These are phyloP conservation scores for Lentinula lateritia DNA, from an alignment of 768 basidiomycete species.

Conservation along the genomic window DNA sequence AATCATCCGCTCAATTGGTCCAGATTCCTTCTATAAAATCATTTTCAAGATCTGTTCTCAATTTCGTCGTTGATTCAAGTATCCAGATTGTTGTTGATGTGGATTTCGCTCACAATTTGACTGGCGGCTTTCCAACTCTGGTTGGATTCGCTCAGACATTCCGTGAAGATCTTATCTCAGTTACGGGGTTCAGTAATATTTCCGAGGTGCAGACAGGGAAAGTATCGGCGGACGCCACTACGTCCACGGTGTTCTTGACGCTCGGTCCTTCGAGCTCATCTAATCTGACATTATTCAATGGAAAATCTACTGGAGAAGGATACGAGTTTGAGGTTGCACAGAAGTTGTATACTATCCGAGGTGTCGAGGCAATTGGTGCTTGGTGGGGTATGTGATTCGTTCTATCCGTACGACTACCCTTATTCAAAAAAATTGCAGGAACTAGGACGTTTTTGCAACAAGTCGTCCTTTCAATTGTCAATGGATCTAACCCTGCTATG, in stretches of 20 bases:
- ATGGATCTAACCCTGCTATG: slow-evolving; percentile 8
- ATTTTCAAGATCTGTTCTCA: slow-evolving; percentile 18
- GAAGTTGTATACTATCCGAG: slow-evolving; percentile 25
- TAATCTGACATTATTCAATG: slow-evolving; percentile 30
- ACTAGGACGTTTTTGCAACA: slow-evolving; percentile 38
- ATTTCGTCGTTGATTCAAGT: slow-evolving; percentile 23
- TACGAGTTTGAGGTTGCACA: slow-evolving; percentile 29
- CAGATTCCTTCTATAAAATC: slow-evolving; percentile 34
- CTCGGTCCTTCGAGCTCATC: slow-evolving; percentile 15
- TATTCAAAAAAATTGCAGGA: not conserved
- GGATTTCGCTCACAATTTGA: slow-evolving; percentile 2
- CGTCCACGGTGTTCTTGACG: slow-evolving; percentile 24
- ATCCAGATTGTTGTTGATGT: slow-evolving; percentile 32
- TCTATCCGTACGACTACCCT: too few species aligned
- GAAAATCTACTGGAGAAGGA: slow-evolving; percentile 29
- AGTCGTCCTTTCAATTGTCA: slow-evolving; percentile 20
- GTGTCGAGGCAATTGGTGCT: slow-evolving; percentile 26
- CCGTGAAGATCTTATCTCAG: slow-evolving; percentile 24
- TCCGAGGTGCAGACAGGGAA: slow-evolving; percentile 11
- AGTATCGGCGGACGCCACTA: not conserved
- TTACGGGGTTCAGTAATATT: slow-evolving; percentile 23
- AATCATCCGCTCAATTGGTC: slow-evolving; percentile 1
- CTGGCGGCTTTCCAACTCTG: slow-evolving; percentile 21
- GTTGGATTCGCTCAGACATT: slow-evolving; percentile 31
- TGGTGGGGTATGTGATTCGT: slow-evolving; percentile 32